Conservation (phyloP, 495 filamentous ascomycete genomes). For the Ramalina peruviana region DNA sequence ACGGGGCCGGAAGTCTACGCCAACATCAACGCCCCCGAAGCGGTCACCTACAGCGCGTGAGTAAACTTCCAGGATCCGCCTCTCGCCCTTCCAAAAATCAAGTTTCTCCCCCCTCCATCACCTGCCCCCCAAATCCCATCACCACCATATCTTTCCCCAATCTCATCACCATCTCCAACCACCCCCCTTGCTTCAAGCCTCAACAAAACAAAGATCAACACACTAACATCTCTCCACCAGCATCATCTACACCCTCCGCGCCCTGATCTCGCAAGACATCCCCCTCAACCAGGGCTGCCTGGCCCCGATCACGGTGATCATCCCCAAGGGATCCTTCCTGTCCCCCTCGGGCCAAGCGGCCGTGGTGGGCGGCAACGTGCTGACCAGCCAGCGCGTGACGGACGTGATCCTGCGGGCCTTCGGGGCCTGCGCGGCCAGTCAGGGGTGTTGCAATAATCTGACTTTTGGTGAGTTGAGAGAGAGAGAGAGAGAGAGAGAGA, state of each 20-base stretch:
- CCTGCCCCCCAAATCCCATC: too few relatives aligned
- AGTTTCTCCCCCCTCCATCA: too few relatives aligned
- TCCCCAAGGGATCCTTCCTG: conserved; percentile 70
- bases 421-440: conserved; percentile 74
- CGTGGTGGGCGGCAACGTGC: conserved; percentile 90
- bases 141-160: too few relatives aligned
- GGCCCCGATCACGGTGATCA: conserved; percentile 70
- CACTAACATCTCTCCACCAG: too few relatives aligned
- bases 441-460: conserved; percentile 85
- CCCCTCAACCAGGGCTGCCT: conserved; percentile 95
- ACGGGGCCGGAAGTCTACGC: conserved; percentile 90
- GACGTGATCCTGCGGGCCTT: conserved; percentile 82
- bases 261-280: conserved; percentile 85
- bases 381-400: conserved; percentile 71
- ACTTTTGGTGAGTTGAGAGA: conserved; percentile 33
- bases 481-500: conserved; percentile 11
- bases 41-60: conserved; percentile 73
- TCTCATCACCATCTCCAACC: too few relatives aligned
- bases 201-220: too few relatives aligned
- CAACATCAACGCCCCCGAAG: conserved; percentile 90
- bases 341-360: conserved; percentile 78
- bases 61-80: too few relatives aligned
- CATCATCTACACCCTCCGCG: conserved; percentile 92
- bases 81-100: too few relatives aligned
- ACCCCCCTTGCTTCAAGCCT: too few relatives aligned